Evolutionary conservation across 257 asterid genomes (phyloP).

Genomic region (Solanum etuberosum): DNA sequence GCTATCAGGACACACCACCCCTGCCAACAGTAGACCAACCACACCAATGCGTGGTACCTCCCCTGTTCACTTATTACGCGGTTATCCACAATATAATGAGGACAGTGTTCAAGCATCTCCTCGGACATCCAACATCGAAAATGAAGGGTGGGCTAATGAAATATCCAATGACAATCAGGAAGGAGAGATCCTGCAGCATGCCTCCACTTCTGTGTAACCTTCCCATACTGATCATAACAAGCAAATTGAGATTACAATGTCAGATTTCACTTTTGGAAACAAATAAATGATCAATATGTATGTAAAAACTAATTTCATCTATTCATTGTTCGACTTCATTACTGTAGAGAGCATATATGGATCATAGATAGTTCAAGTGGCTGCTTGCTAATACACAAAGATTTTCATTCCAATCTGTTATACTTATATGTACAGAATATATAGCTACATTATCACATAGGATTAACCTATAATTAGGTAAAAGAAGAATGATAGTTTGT

Average conservation of each 20-base stretch:
- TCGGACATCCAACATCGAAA: not conserved
- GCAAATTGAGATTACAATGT: not conserved
- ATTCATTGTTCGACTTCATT: not conserved
- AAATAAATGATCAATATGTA: not conserved
- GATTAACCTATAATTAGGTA: too few species aligned
- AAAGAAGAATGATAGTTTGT: not conserved
- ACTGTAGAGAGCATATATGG: not conserved
- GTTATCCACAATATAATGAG: not conserved
- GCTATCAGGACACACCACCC: not conserved
- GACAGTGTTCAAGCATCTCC: slow-evolving; percentile 11
- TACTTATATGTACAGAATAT: too few species aligned
- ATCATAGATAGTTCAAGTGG: too few species aligned
- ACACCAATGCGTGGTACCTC: slow-evolving; percentile 6
- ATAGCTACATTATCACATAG: not conserved
- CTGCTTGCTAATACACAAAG: not conserved
- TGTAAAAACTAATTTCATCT: not conserved
- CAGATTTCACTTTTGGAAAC: slow-evolving; percentile 1
- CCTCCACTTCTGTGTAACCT: not conserved
- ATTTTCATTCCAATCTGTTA: not conserved
- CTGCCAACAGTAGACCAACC: slow-evolving; percentile 5
- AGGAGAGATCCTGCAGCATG: not conserved
- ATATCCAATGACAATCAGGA: not conserved
- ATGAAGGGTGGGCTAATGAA: slow-evolving; percentile 4
- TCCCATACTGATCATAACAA: not conserved
- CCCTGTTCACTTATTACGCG: not conserved